Evolutionary conservation across 306 rosid genomes (phyloP), one percentile per base, ranked within the genome.

Genomic region (Rosa persica): DNA sequence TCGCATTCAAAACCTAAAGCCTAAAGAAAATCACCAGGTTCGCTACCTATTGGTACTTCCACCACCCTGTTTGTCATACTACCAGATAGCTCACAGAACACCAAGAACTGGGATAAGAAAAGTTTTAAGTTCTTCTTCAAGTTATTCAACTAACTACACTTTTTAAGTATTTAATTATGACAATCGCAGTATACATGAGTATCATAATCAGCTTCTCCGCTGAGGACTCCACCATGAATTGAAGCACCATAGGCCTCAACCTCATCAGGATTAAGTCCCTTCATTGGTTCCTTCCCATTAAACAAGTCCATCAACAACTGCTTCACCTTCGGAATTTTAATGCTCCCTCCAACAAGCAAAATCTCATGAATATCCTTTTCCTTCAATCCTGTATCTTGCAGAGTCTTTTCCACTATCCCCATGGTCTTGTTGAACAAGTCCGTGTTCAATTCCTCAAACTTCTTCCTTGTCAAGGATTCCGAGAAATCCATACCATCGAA

Each of bases 361-460:
- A 82, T 85, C 82, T 89, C 91, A 20, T 76, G 4, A 38, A 89
- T 78, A 23, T 85, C 77, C 0, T 79, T 83, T 65, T 87, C 86
- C 84, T 87, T 74, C 70, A 89, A 47, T 43, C 85, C 80, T 68
- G 86, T 80, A 69, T 89, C 90, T 65, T 83, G 82, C 69, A 85
- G 0, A 25, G 89, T 88, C 81, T 82, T 81, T 47, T 83, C 85
- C 77, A 87, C 89, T 0, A 85, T 87, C 42, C 88, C 84, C 89
- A 85, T 75, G 0, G 87, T 87, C 78, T 85, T 89, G 88, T 83
- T 89, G 76, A 87, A 87, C 83, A 89, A 80, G 72, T 81, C 88
- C 82, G 75, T 76, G 81, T 85, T 87, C 74, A 89, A 47, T 39
- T 89, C 89, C 77, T 89, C 93, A 51, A 89, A 87, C 15, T 80